Evolutionary conservation across 352 stramenopile species (phyloP).

Genomic region (Phytophthora fragariaefolia): DNA sequence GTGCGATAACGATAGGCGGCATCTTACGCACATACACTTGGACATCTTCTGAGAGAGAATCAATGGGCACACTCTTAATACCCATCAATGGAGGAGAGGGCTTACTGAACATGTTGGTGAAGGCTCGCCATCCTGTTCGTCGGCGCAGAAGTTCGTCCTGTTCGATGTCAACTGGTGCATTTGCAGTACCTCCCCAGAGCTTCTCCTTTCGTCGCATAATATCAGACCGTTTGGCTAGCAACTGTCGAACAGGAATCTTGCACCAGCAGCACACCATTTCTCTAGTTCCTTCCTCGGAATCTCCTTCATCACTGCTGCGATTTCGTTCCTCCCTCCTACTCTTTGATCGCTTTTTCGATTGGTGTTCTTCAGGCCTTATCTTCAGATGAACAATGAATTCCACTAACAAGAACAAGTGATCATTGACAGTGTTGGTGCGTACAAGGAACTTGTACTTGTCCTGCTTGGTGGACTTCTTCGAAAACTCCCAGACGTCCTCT

Average conservation of each 20-base stretch:
- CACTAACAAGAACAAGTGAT: conserved; percentile 69
- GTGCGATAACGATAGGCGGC: conserved; percentile 70
- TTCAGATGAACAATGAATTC: conserved; percentile 79
- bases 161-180: conserved; percentile 72
- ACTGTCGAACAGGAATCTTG: conserved; percentile 67
- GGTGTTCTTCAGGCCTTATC: conserved; percentile 36
- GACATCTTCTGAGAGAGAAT: conserved; percentile 54
- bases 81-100: conserved; percentile 58
- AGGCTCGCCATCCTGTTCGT: conserved; percentile 72
- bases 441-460: conserved; percentile 88
- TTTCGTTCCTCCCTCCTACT: conserved; percentile 13
- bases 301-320: conserved; percentile 21
- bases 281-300: conserved; percentile 20
- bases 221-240: conserved; percentile 56
- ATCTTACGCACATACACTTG: conserved; percentile 61
- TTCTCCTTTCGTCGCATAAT: conserved; percentile 62
- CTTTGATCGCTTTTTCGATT: conserved; percentile 23
- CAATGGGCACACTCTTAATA: conserved; percentile 72
- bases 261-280: conserved; percentile 86
- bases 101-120: conserved; percentile 71
- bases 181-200: conserved; percentile 70
- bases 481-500: conserved; percentile 88
- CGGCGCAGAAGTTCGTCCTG: conserved; percentile 75
- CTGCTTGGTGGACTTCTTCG: conserved; percentile 73
- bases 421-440: conserved; percentile 73